Evolutionary conservation across 2,329 filamentous ascomycete genomes (phyloP).

Genomic region (Colletotrichum sp.): DNA sequence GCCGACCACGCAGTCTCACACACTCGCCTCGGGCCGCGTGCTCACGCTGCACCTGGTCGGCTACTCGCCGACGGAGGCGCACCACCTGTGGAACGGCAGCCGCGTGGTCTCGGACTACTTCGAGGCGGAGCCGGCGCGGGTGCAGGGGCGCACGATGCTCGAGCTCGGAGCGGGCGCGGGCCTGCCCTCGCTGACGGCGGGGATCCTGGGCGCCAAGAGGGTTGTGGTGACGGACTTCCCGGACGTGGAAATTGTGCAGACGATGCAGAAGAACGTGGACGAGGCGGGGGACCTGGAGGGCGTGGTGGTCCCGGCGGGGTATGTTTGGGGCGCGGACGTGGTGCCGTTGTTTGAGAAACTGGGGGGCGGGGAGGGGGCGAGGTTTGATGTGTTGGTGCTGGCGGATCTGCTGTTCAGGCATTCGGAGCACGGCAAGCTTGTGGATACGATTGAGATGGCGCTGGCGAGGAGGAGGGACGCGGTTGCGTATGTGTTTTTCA

Average conservation of each 20-base stretch:
- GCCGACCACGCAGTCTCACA: constrained; percentile 75
- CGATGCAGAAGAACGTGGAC: constrained; percentile 78
- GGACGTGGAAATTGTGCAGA: constrained; percentile 81
- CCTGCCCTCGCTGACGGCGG: constrained; percentile 79
- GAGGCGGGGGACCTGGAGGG: constrained; percentile 41
- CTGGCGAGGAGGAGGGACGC: constrained; percentile 61
- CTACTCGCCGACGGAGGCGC: constrained; percentile 87
- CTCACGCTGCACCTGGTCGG: constrained; percentile 82
- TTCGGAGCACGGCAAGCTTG: constrained; percentile 80
- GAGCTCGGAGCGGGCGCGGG: constrained; percentile 91
- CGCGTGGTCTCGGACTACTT: constrained; percentile 80
- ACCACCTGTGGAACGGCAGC: constrained; percentile 90
- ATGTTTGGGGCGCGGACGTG: constrained; percentile 80
- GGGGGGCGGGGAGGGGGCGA: constrained; percentile 26
- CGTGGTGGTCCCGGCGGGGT: constrained; percentile 68
- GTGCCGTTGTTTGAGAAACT: constrained; percentile 64
- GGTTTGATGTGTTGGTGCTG: constrained; percentile 83
- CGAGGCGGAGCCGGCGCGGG: constrained; percentile 68
- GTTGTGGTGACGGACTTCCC: constrained; percentile 90
- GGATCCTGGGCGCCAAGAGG: constrained; percentile 70
- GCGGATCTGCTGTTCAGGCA: constrained; percentile 93
- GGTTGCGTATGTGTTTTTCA: constrained; percentile 88
- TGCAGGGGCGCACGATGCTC: constrained; percentile 74
- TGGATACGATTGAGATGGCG: constrained; percentile 73
- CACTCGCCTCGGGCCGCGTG: constrained; percentile 66